Base-by-base conservation (phyloP, 345 rosid species). In the Hirschfeldia incana region DNA sequence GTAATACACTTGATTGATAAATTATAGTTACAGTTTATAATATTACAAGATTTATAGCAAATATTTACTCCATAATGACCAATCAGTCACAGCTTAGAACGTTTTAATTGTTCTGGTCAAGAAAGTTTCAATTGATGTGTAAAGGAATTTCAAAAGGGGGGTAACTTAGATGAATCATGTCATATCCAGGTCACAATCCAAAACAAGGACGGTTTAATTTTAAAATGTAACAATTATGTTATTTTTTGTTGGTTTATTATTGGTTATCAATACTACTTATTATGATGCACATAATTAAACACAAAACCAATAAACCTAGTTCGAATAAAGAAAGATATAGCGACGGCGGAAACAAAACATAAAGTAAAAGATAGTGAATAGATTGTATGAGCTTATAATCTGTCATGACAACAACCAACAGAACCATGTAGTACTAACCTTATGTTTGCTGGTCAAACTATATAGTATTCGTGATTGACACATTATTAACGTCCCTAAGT, bases 341-440 rank as follows among this genome's bases (percentile, higher is more conserved):
- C 42, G 49, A 78, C 81, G 61, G 81, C 51, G 67, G 58, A 71
- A 64, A 51, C 32, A 57, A 70, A 51, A 71, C 59, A 77, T 15
- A 77, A 37, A 55, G 42, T 33, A 39, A 70, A 58, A 64, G 71
- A 70, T 44, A 16, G 33, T 37, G 66, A 49, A 65, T 55, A 72
- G 61, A 72, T 72, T 39, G 67, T 57, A 39, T 9, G 46, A 39
- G 12, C 51, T 39, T 72, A 29, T 37, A 55, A 32, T 39, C 2
- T 78, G 81, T 65, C 62, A 72, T 29, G 36, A 58, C 81, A 78
- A 65, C 73, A 44, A 65, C 77, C 67, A 65, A 78, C 81, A 42
- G 4, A 72, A 39, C 29, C 13, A 42, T 66, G 61, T 72, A 42
- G 71, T 55, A 13, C 13, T 71, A 65, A 13, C 65, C 21, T 77